Evolutionary conservation across 306 rosid species (phyloP), one percentile per base, ranked within the genome.

Genomic region (Casuarina cunninghamiana): DNA sequence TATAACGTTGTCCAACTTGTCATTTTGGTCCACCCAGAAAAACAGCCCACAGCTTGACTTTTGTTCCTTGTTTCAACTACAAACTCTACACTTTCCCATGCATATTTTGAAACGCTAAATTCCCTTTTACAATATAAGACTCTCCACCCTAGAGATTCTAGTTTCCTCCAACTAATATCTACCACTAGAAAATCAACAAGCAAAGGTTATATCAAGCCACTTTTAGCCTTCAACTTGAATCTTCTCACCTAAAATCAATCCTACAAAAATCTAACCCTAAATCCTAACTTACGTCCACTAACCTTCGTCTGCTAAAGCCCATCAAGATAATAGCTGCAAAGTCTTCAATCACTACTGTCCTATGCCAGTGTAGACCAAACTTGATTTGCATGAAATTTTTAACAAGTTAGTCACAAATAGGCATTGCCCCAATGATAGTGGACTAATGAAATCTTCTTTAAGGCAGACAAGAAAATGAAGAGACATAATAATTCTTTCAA

Each of bases 391-490:
- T 58, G 38, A 58, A 5, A 16, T 63, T 63, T 5, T 37, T 16
- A 3, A 63, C 38, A 63, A 35, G 69, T 21, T 38, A 6, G 17
- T 13, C 3, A 9, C 38, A 9, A 39, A 63, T 15, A 37, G 37
- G n/a, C 35, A 16, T 63, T 39, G 45, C 38, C 42, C 46, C 44
- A 63, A 38, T 38, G 1, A 3, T 19, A 80, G 39, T 75, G 49
- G 69, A 48, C 38, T 12, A 79, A 21, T 19, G 66, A 4, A 48
- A 17, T 42, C 78, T 5, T 48, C 73, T 54, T 16, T 19, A 66
- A 66, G 65, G 21, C 32, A 75, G 62, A 75, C 45, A 51, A 65
- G 45, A 44, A 75, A 65, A 78, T 35, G 69, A 50, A 69, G 76
- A 62, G 72, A 46, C 3, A 76, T 21, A 63, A 69, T 37, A 77